A percentile compares a stretch with the other conserved stretches of the same genome.
phyloP scores from a whole-genome alignment of 352 stramenopile species.

The Phytophthora foliorum region DNA sequence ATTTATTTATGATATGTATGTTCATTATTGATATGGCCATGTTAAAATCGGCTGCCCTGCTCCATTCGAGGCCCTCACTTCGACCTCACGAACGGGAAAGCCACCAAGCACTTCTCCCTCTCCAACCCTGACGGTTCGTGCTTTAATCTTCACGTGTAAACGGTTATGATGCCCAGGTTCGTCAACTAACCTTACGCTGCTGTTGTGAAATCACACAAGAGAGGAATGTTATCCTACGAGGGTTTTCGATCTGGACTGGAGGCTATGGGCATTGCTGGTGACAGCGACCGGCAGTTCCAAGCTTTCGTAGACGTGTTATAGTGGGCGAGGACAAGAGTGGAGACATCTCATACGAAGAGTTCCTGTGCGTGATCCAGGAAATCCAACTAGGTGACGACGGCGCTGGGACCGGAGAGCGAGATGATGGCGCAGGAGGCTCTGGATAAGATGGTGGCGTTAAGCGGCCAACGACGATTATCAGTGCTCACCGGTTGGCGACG shows the following conservation, averaged over 20 bases:
- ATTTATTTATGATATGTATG: no score
- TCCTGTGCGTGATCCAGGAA: conserved; percentile 85
- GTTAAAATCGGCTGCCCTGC: no score
- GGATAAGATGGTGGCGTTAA: no score
- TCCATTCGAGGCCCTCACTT: conserved; percentile 42
- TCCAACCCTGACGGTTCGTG: conserved; percentile 63
- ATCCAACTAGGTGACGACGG: no score
- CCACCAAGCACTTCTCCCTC: conserved; percentile 58
- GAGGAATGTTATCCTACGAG: conserved; percentile 72
- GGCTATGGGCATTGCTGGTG: conserved; percentile 80
- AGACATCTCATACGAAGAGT: conserved; percentile 85
- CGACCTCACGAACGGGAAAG: conserved; percentile 39
- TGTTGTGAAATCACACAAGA: conserved; percentile 27
- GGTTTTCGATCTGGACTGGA: conserved; percentile 71
- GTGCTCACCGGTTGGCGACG: no score
- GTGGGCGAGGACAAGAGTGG: conserved; percentile 84
- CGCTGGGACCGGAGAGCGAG: no score
- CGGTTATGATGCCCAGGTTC: neutral
- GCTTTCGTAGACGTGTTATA: conserved; percentile 76
- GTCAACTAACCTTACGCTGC: neutral
- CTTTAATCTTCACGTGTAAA: conserved; percentile 1
- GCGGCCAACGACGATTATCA: no score
- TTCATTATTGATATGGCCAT: no score
- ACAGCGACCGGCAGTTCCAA: conserved; percentile 67
- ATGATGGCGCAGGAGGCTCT: no score